Evolutionary conservation across 768 basidiomycete genomes (phyloP), one percentile per base, ranked within the genome.

Genomic region (Pleurotus platypus): DNA sequence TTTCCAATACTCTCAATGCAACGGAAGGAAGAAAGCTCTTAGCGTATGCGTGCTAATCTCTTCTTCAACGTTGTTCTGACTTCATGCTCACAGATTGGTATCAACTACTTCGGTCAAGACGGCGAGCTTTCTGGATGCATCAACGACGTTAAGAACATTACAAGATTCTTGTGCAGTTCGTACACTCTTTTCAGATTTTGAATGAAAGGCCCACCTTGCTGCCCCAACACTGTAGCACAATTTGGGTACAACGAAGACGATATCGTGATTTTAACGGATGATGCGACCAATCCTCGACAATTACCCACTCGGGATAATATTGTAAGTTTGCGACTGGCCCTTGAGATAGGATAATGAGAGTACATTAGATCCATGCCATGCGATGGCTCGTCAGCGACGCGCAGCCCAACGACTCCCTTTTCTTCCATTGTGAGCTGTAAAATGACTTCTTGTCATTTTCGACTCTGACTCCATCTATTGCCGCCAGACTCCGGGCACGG

Each of bases 1-100:
- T 69, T 94, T 92, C 75, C 86, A 90, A 63, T 94, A 92, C 65
- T 94, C 92, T 2, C 90, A 92, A 63, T 97, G 95, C 66, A 92
- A 73, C 18, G 92, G 94, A 35, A 85, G 78, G 71, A 88, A 87
- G 71, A 98, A 94, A 70, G 96, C 94, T 0, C 77, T 98, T 8
- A 89, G 87, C 56, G 92, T 94, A 70, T 58, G 89, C 70, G 13
- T 39, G 5, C 39, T 2, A 18, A 22, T 20, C 16, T 9, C 18
- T 35, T 51, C 11, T 37, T 15, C 20, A 49, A 48, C 60, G 46
- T 54, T 27, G 26, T 55, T 37, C 53, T 39, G 24, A 40, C 22
- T 13, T 50, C 38, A 8, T 16, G 20, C 30, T 49, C 20, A 26
- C 61, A 93, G 92, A 85, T 97, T 62, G 95, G 95, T 0, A 91